Conservation (phyloP, 1,139 yeast species). For the Suhomyces kunorum region DNA sequence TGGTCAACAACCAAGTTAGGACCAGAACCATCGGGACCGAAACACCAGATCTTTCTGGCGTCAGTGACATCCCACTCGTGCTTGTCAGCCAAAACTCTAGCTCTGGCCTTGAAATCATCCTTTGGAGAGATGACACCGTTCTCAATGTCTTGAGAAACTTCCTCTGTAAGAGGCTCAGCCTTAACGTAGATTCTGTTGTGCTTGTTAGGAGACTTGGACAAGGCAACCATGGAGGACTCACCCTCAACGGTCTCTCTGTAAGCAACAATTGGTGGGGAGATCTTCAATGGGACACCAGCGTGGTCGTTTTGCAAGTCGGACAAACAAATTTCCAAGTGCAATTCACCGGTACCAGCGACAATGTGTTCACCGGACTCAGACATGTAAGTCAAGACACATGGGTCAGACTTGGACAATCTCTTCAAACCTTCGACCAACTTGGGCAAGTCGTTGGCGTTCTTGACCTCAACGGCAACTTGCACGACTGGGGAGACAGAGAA, state of each 20-base stretch:
- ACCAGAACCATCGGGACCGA: constrained; percentile 99
- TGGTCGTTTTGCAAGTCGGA: constrained; percentile 96
- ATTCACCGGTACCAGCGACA: constrained; percentile 99
- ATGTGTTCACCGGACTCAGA: constrained; percentile 98
- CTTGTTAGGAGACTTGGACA: constrained; percentile 99
- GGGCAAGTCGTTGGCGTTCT: constrained; percentile 99
- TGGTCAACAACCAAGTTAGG: constrained; percentile 99
- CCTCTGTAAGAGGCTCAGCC: constrained; percentile 96
- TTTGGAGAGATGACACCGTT: constrained; percentile 87
- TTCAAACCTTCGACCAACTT: constrained; percentile 99
- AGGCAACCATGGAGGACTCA: constrained; percentile 93
- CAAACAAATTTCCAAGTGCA: constrained; percentile 98
- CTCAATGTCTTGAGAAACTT: constrained; percentile 90
- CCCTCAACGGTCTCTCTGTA: constrained; percentile 98
- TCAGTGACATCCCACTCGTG: constrained; percentile 99
- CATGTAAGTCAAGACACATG: constrained; percentile 91
- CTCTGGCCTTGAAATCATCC: constrained; percentile 99
- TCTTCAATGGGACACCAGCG: constrained; percentile 98
- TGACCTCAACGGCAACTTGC: constrained; percentile 98
- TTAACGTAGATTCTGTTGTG: constrained; percentile 99
- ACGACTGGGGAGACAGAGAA: constrained; percentile 99
- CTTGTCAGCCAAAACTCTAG: constrained; percentile 98
- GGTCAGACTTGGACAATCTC: constrained; percentile 99
- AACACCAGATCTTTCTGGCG: constrained; percentile 99
- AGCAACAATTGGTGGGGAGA: constrained; percentile 96